Percentiles rank a stretch among this genome's conserved stretches.
These are phyloP conservation scores for Ustilago sp. DNA, from an alignment of 1,284 basidiomycete species.

Conservation along the genomic window DNA sequence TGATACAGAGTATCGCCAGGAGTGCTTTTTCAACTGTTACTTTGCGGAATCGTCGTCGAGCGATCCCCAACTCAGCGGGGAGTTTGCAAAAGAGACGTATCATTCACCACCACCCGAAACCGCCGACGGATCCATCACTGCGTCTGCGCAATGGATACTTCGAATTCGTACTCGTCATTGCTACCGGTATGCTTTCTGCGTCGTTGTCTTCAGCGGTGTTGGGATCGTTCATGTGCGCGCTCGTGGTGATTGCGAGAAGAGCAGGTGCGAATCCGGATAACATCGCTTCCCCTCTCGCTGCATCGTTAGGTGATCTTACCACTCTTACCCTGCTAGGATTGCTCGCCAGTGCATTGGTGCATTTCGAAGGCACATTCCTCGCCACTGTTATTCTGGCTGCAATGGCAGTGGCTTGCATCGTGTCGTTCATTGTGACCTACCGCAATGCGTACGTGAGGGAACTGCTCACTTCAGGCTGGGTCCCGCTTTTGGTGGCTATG, in stretches of 20 bases:
- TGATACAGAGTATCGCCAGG: conserved; percentile 34
- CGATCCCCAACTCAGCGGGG: conserved; percentile 11
- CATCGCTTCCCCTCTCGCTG: conserved; percentile 91
- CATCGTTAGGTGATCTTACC: conserved; percentile 90
- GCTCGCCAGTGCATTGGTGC: conserved; percentile 65
- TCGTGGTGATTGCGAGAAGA: conserved; percentile 83
- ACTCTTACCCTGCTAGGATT: conserved; percentile 74
- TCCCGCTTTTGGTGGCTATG: conserved; percentile 90
- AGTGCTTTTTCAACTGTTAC: conserved; percentile 34
- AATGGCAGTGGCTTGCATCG: conserved; percentile 73
- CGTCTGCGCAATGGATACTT: conserved; percentile 70
- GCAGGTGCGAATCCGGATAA: conserved; percentile 90
- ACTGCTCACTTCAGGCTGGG: conserved; percentile 86
- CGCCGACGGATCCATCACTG: conserved; percentile 63
- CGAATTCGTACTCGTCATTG: conserved; percentile 83
- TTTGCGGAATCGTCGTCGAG: conserved; percentile 32
- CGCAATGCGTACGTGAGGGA: conserved; percentile 78
- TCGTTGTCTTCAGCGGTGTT: conserved; percentile 82
- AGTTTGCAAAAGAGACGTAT: conserved; percentile 48
- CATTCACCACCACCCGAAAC: conserved; percentile 67
- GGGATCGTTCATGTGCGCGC: conserved; percentile 90
- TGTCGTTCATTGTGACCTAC: conserved; percentile 74
- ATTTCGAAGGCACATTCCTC: conserved; percentile 69
- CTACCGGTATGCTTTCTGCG: conserved; percentile 88
- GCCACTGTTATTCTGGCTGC: conserved; percentile 76